A percentile compares a stretch with the other conserved stretches of the same genome.
phyloP scores from a whole-genome alignment of 495 filamentous ascomycete genomes.

The Neurospora discreta region DNA sequence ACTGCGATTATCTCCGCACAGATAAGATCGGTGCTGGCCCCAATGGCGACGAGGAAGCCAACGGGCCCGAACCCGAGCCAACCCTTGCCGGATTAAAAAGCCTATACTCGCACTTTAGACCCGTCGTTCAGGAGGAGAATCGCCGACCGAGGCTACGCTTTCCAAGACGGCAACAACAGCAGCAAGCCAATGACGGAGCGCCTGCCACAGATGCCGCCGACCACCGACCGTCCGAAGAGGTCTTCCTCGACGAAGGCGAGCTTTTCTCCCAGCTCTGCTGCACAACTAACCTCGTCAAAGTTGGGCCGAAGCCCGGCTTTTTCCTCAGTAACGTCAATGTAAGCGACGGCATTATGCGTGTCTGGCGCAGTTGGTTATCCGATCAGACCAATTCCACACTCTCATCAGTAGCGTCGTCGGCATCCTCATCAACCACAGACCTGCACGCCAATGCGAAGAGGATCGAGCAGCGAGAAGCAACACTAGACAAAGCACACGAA shows the following conservation, averaged over 20 bases:
- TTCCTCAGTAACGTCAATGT: slow-evolving; percentile 52
- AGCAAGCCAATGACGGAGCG: neutral
- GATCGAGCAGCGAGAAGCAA: neutral
- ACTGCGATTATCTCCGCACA: slow-evolving; percentile 57
- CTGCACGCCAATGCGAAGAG: neutral
- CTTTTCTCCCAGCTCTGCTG: slow-evolving; percentile 62
- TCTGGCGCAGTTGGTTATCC: slow-evolving; percentile 62
- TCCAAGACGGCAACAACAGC: slow-evolving; percentile 11
- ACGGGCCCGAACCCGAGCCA: neutral
- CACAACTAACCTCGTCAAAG: slow-evolving; percentile 55
- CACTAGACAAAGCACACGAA: neutral
- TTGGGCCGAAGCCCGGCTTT: slow-evolving; percentile 44
- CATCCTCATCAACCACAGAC: neutral
- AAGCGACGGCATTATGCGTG: slow-evolving; percentile 50
- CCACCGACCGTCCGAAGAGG: slow-evolving; percentile 37
- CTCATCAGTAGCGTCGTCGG: neutral
- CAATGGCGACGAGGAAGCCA: slow-evolving; percentile 22
- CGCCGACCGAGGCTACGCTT: slow-evolving; percentile 20
- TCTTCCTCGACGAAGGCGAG: slow-evolving; percentile 56
- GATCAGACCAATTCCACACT: slow-evolving; percentile 14
- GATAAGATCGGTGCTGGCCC: slow-evolving; percentile 33
- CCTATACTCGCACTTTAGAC: slow-evolving; percentile 48
- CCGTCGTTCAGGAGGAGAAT: slow-evolving; percentile 39
- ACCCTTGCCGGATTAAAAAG: slow-evolving; percentile 22
- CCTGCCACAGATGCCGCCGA: slow-evolving; percentile 8